Percentiles rank a stretch among this genome's conserved stretches.
Evolutionary conservation across 805 yeast species (phyloP).

Genomic region (Saccharomyces paradoxus): DNA sequence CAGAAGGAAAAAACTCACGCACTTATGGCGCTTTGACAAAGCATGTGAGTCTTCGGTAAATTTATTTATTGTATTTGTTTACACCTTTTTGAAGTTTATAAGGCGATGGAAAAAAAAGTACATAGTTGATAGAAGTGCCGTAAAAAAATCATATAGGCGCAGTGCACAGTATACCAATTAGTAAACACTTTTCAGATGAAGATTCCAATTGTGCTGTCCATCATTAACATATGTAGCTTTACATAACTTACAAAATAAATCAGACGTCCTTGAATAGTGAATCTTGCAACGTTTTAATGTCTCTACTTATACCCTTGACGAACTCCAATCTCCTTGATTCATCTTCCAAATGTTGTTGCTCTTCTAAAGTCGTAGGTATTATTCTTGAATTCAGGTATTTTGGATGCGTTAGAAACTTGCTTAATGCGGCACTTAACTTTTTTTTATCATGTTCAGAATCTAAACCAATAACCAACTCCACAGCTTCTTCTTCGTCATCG

Average conservation of each 20-base stretch:
- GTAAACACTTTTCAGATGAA: not conserved
- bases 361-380: constrained; percentile 55
- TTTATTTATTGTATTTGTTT: not conserved
- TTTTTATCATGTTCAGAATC: constrained; percentile 51
- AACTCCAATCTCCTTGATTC: constrained; percentile 38
- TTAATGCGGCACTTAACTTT: constrained; percentile 53
- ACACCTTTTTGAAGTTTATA: not conserved
- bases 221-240: not conserved
- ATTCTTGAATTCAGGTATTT: constrained; percentile 68
- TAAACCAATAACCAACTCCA: constrained; percentile 46
- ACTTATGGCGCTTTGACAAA: not conserved
- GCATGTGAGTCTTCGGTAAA: not conserved
- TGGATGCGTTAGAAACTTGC: constrained; percentile 76
- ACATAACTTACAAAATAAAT: not conserved
- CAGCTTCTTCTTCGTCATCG: constrained; percentile 13
- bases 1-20: not conserved
- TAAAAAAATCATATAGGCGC: not conserved
- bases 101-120: not conserved
- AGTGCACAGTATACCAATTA: not conserved
- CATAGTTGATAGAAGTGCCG: not conserved
- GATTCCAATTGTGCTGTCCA: not conserved
- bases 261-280: constrained; percentile 24
- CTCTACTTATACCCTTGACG: constrained; percentile 40
- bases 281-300: constrained; percentile 46
- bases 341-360: constrained; percentile 47